Conservation (phyloP, 1,139 yeast genomes). For the Blastobotrys elegans region DNA sequence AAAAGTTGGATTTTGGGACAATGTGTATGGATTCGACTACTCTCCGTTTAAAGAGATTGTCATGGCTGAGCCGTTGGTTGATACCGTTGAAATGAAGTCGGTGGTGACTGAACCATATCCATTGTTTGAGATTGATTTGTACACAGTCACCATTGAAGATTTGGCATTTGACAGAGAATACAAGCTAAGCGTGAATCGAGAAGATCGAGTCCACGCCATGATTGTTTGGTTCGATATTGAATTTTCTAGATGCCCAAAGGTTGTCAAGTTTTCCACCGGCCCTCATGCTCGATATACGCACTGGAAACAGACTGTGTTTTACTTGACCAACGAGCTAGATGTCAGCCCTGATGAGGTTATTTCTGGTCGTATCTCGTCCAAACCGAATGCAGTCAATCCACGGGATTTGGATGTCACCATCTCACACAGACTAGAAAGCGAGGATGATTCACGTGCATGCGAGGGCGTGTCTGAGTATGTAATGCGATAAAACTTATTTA, state of each 20-base stretch:
- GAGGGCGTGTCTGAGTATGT: slow-evolving; percentile 16
- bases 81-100: slow-evolving; percentile 77
- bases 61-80: slow-evolving; percentile 92
- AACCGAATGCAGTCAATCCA: slow-evolving; percentile 75
- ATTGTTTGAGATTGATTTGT: slow-evolving; percentile 79
- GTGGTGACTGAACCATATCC: slow-evolving; percentile 67
- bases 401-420: slow-evolving; percentile 52
- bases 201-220: slow-evolving; percentile 81
- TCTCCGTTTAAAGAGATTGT: slow-evolving; percentile 67
- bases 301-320: slow-evolving; percentile 98
- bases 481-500: slow-evolving; percentile 15
- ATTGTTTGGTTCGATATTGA: slow-evolving; percentile 94
- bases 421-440: slow-evolving; percentile 49
- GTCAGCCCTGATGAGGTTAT: slow-evolving; percentile 72
- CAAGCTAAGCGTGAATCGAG: slow-evolving; percentile 65
- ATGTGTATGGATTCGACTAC: slow-evolving; percentile 95
- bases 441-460: slow-evolving; percentile 33
- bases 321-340: slow-evolving; percentile 76
- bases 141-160: slow-evolving; percentile 79
- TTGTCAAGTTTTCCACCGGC: slow-evolving; percentile 42
- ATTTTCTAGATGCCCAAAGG: slow-evolving; percentile 51
- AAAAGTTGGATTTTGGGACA: slow-evolving; percentile 92
- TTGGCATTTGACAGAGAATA: slow-evolving; percentile 69
- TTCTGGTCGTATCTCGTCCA: slow-evolving; percentile 64
- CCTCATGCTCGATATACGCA: slow-evolving; percentile 44